These are phyloP conservation scores for Alternaria conjuncta DNA, from an alignment of 2,329 filamentous ascomycete genomes.

Conservation along the genomic window DNA sequence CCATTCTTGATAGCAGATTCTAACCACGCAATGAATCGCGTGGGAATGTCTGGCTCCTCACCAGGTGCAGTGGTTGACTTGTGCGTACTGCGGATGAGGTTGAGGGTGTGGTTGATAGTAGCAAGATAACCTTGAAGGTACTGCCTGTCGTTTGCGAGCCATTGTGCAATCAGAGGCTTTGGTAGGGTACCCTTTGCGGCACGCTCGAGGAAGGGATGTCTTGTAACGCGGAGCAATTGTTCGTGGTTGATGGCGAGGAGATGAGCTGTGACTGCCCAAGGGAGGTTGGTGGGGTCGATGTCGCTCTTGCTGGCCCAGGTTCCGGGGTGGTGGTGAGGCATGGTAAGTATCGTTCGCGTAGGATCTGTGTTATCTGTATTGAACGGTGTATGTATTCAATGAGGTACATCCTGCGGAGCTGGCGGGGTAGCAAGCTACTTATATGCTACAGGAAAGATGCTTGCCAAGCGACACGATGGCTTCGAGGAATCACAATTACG, in stretches of 20 bases:
- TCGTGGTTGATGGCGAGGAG: constrained; percentile 34
- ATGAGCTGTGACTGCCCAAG: constrained; percentile 40
- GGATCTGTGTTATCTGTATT: constrained; percentile 19
- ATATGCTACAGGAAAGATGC: constrained; percentile 1
- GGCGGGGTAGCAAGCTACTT: constrained; percentile 2
- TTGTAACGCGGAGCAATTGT: constrained; percentile 40
- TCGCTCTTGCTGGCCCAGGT: constrained; percentile 18
- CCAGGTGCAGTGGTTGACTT: constrained; percentile 18
- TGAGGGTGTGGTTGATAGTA: constrained; percentile 31
- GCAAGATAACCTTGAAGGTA: constrained; percentile 44
- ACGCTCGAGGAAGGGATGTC: constrained; percentile 36
- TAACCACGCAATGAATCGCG: constrained; percentile 38
- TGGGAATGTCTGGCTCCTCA: constrained; percentile 25
- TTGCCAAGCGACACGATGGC: constrained; percentile 13
- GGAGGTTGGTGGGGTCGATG: constrained; percentile 26
- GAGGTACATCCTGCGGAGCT: constrained; percentile 13
- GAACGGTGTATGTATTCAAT: constrained; percentile 24
- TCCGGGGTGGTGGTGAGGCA: constrained; percentile 27
- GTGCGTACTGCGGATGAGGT: constrained; percentile 19
- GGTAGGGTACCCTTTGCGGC: constrained; percentile 41
- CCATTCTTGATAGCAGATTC: constrained; percentile 42
- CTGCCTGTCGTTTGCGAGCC: constrained; percentile 44
- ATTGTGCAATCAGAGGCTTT: constrained; percentile 38
- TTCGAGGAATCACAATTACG: constrained; percentile 8
- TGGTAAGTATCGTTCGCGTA: constrained; percentile 16